phyloP scores from a whole-genome alignment of 306 rosid genomes.

The Prunus dulcis region DNA sequence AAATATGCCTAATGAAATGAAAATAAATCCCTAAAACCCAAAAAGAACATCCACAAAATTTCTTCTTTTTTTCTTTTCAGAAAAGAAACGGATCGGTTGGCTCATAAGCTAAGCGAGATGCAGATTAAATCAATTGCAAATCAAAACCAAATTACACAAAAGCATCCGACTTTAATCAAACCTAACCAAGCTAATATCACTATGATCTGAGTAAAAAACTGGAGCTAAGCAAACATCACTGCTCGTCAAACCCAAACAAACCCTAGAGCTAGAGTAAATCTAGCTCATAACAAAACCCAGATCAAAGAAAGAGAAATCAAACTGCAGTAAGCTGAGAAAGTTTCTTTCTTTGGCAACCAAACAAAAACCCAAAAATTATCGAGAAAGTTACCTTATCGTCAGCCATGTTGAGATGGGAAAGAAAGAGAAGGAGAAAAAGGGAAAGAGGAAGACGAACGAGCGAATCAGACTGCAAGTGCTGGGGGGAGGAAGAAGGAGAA shows the following conservation, averaged over 20 bases:
- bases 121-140: neutral
- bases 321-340: conserved; percentile 2
- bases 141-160: neutral
- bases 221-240: neutral
- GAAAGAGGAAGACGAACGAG: neutral
- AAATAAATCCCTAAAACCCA: conserved; percentile 1
- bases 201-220: neutral
- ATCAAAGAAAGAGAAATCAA: neutral
- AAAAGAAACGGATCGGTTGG: neutral
- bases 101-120: neutral
- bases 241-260: neutral
- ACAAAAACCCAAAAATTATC: neutral
- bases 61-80: neutral
- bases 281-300: neutral
- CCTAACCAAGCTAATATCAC: neutral
- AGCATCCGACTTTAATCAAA: neutral
- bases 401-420: conserved; percentile 48
- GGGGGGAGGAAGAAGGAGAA: conserved; percentile 26
- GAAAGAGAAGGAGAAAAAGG: neutral
- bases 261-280: neutral
- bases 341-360: conserved; percentile 22
- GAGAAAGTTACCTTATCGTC: conserved; percentile 67
- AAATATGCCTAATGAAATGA: neutral
- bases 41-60: neutral
- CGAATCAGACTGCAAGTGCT: neutral